These are phyloP conservation scores for Floccularia luteovirens DNA, from an alignment of 768 basidiomycete species.

Conservation along the genomic window DNA sequence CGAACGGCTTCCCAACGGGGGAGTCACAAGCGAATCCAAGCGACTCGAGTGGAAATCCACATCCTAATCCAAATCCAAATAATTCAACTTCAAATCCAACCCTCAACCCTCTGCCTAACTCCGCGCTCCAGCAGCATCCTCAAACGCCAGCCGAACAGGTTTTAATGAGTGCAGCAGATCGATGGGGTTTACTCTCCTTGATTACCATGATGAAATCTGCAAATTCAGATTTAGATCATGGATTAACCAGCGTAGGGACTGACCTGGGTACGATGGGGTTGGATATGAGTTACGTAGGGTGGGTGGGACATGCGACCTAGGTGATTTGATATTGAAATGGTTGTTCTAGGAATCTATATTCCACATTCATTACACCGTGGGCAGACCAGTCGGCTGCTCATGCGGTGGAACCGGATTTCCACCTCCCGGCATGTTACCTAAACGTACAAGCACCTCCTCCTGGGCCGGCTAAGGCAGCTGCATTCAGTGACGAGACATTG, in stretches of 20 bases:
- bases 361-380: conserved; percentile 96
- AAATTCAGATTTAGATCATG: conserved; percentile 67
- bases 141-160: conserved; percentile 93
- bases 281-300: conserved; percentile 83
- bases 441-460: conserved; percentile 86
- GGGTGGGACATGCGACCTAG: conserved; percentile 22
- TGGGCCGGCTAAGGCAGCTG: conserved; percentile 69
- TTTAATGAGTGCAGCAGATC: conserved; percentile 85
- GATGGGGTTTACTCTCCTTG: conserved; percentile 88
- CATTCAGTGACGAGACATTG: conserved; percentile 92
- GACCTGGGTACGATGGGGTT: conserved; percentile 90
- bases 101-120: conserved; percentile 22
- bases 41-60: conserved; percentile 21
- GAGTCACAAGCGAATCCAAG: conserved; percentile 21
- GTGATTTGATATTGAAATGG: conserved; percentile 2
- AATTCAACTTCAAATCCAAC: conserved; percentile 25
- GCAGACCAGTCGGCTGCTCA: conserved; percentile 82
- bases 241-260: conserved; percentile 77
- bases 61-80: conserved; percentile 25
- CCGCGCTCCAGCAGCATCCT: conserved; percentile 56
- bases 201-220: conserved; percentile 83
- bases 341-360: conserved; percentile 65
- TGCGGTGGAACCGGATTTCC: conserved; percentile 87
- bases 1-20: conserved; percentile 24
- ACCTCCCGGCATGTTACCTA: conserved; percentile 81